Conservation (phyloP, 257 asterid species). For the Solanum microdontum region DNA sequence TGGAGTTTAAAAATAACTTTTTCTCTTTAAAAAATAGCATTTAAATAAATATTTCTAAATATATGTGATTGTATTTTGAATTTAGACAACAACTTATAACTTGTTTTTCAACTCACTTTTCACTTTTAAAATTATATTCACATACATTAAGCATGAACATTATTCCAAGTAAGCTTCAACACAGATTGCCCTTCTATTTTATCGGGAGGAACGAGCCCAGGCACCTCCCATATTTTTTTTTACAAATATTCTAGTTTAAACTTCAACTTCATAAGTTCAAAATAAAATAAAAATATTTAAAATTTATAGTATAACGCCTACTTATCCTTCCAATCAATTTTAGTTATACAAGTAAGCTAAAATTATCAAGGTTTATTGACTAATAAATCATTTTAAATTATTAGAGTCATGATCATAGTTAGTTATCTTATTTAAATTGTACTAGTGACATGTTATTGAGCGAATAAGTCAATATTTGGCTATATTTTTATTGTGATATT, state of each 20-base stretch:
- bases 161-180: background rate
- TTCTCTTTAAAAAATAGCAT: background rate
- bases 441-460: background rate
- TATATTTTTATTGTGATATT: background rate
- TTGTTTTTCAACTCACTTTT: background rate
- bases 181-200: too few species aligned
- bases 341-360: background rate
- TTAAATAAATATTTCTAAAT: background rate
- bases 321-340: background rate
- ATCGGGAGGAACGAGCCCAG: too few species aligned
- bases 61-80: background rate
- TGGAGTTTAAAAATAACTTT: background rate
- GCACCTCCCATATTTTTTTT: background rate
- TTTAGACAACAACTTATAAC: background rate
- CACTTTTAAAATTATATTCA: background rate
- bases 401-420: background rate
- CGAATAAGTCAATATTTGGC: background rate
- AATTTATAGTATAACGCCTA: background rate
- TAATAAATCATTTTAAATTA: background rate
- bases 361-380: background rate
- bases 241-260: background rate
- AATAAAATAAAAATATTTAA: background rate
- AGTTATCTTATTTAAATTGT: background rate
- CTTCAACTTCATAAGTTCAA: background rate
- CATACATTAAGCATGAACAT: background rate